Evolutionary conservation across 2,329 filamentous ascomycete genomes (phyloP), one percentile per base, ranked within the genome.

Genomic region (Hypoxylon sp.): DNA sequence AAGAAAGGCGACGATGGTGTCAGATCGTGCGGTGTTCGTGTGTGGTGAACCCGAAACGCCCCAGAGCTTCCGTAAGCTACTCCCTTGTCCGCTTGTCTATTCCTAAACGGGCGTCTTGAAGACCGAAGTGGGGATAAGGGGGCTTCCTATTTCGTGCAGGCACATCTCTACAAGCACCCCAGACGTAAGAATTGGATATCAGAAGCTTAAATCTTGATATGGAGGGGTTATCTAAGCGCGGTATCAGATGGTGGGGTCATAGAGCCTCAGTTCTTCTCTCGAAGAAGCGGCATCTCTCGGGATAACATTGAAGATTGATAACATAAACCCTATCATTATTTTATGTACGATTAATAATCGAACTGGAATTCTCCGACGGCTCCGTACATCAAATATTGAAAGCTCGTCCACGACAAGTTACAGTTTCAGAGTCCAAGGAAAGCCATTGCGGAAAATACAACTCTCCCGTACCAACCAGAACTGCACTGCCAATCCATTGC

Each of bases 251-350:
- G 63, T 58, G 63, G 64, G 59, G 55, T 70, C 46, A 54, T 50
- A 33, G 54, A 60, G 26, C 24, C 29, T 51, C 42, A 14, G 31
- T 24, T 29, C 67, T 60, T 57, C 51, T 65, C 72, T 19, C 67
- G 61, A 56, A 70, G 46, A 65, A 61, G 35, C 68, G 59, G 65
- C 53, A 65, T 65, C 22, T 59, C 47, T 53, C 67, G 67, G 67
- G 67, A 56, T 56, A 53, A 59, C n/a, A 31, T 13, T 19, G 26
- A 31, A 31, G 31, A 29, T 29, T 24, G 46, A 33, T 59, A 59
- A 35, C 29, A 33, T 48, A n/a, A 48, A 56, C 26, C 10, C 39
- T 31, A 37, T 47, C 54, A 29, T 24, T 39, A 10, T 31, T 60
- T 42, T 54, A 53, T 50, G 26, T 33, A 13, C 31, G 14, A 62